These are phyloP conservation scores for Sabuloglossum arenarium DNA, from an alignment of 495 filamentous ascomycete species.

Conservation along the genomic window DNA sequence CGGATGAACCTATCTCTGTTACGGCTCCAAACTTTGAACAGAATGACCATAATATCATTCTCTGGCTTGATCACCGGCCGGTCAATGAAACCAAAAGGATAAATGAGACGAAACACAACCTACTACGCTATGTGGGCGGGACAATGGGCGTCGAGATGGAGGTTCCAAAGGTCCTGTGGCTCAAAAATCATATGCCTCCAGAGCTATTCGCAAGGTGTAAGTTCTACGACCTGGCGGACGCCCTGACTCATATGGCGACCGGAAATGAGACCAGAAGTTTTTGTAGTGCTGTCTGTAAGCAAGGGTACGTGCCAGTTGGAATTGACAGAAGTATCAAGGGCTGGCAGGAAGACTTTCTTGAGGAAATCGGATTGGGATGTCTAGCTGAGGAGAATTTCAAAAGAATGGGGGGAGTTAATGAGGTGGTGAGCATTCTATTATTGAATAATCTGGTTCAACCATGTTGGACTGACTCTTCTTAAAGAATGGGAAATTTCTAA, in stretches of 20 bases:
- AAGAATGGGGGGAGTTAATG: constrained; percentile 80
- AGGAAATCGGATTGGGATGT: constrained; percentile 62
- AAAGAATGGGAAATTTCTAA: constrained; percentile 77
- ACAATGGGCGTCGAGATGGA: constrained; percentile 99
- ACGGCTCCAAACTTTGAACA: constrained; percentile 61
- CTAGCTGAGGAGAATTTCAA: constrained; percentile 68
- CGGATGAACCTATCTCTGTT: constrained; percentile 72
- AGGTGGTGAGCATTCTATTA: constrained; percentile 53
- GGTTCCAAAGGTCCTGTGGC: constrained; percentile 89
- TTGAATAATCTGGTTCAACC: constrained; percentile 8
- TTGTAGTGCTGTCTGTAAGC: constrained; percentile 88
- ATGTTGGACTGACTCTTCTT: constrained; percentile 9
- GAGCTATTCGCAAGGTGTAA: constrained; percentile 74
- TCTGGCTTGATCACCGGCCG: constrained; percentile 87
- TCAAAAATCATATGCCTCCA: constrained; percentile 94
- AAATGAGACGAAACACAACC: constrained; percentile 76
- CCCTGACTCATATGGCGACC: constrained; percentile 89
- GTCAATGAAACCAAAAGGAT: constrained; percentile 75
- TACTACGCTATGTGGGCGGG: constrained; percentile 90
- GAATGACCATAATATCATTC: constrained; percentile 70
- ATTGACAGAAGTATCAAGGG: constrained; percentile 95
- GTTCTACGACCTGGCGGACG: constrained; percentile 87
- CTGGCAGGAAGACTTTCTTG: constrained; percentile 89
- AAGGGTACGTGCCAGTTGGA: constrained; percentile 84
- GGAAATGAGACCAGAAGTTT: constrained; percentile 80